Evolutionary conservation across 805 yeast genomes (phyloP).

Genomic region (Pichia nakasei): DNA sequence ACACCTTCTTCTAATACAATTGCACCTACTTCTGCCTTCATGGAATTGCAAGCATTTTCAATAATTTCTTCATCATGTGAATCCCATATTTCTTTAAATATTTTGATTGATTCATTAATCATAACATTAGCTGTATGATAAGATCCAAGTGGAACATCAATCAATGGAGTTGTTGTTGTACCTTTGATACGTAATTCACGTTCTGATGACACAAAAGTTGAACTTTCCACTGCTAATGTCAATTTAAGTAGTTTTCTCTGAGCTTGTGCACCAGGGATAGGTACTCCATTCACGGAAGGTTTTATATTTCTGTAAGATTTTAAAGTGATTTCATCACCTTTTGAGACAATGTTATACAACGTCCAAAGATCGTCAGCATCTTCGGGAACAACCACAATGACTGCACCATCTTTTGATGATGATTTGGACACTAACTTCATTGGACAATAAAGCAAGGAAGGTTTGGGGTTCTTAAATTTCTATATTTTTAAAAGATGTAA

Average conservation of each 20-base stretch:
- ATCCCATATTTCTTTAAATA: constrained; percentile 78
- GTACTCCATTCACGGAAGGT: constrained; percentile 14
- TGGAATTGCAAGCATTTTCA: constrained; percentile 59
- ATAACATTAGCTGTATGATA: constrained; percentile 82
- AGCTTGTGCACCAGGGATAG: constrained; percentile 13
- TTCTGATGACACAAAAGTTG: constrained; percentile 74
- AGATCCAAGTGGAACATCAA: constrained; percentile 75
- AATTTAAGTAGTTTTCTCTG: constrained; percentile 52
- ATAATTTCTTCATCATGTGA: constrained; percentile 54
- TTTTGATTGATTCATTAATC: constrained; percentile 55
- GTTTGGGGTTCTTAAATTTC: no score
- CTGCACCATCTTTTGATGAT: constrained; percentile 56
- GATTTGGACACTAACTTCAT: constrained; percentile 51
- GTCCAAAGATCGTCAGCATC: constrained; percentile 92
- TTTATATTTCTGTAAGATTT: constrained; percentile 60
- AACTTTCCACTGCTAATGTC: constrained; percentile 51
- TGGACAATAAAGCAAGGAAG: background rate
- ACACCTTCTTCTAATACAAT: constrained; percentile 90
- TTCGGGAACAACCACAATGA: constrained; percentile 62
- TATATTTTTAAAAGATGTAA: no score
- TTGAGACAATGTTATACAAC: constrained; percentile 67
- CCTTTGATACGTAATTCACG: constrained; percentile 77
- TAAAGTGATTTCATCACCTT: constrained; percentile 66
- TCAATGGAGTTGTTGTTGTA: constrained; percentile 54
- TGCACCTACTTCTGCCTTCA: constrained; percentile 88